These are phyloP conservation scores for Solanum bulbocastanum DNA, from an alignment of 257 asterid genomes.

Conservation along the genomic window DNA sequence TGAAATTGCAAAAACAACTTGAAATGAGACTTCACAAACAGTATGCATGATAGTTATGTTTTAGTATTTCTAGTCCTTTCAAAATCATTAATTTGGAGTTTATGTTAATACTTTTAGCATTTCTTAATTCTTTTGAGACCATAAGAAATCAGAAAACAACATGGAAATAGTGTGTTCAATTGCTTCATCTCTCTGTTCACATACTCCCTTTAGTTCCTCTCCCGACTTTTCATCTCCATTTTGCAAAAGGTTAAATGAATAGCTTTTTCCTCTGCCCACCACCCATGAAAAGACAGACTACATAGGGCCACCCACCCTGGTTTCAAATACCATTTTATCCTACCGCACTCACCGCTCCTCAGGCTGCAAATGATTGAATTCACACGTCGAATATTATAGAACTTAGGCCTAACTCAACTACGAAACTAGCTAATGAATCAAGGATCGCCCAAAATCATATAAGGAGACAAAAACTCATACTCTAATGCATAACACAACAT, in stretches of 20 bases:
- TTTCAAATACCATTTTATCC: background rate
- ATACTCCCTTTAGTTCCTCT: background rate
- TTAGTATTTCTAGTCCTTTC: background rate
- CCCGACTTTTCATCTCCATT: background rate
- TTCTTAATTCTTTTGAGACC: background rate
- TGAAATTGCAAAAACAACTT: background rate
- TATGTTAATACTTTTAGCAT: background rate
- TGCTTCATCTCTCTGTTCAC: background rate
- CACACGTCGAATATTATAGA: background rate
- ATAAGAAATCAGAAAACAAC: background rate
- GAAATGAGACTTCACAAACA: background rate
- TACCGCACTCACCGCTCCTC: background rate
- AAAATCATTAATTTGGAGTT: background rate
- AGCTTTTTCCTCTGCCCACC: background rate
- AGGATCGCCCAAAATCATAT: background rate
- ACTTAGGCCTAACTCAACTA: background rate
- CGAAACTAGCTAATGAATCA: background rate
- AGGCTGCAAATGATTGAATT: background rate
- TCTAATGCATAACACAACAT: background rate
- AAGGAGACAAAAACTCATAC: background rate
- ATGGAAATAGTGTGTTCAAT: background rate
- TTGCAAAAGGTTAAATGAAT: background rate
- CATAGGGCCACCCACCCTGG: background rate
- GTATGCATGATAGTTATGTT: background rate
- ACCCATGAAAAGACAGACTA: background rate